Evolutionary conservation across 1,284 basidiomycete genomes (phyloP).

Genomic region (Cutaneotrichosporon sp.): DNA sequence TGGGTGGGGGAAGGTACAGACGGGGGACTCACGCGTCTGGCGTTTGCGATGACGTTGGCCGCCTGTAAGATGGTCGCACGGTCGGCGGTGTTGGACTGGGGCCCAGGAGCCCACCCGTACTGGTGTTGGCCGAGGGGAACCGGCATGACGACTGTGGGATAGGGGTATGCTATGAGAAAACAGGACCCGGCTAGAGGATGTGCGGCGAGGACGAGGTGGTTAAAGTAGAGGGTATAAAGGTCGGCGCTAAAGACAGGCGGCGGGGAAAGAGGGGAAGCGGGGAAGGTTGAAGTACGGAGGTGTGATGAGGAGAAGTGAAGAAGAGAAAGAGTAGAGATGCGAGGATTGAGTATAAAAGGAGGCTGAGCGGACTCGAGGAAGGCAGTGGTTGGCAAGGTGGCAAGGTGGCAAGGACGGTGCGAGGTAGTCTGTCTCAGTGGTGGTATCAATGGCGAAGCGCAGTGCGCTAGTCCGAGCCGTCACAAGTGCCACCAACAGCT

Average conservation of each 20-base stretch:
- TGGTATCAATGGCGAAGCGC: too few species aligned
- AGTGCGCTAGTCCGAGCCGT: too few species aligned
- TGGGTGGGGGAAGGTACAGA: not conserved
- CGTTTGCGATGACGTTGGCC: not conserved
- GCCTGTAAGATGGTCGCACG: not conserved
- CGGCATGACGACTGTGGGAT: not conserved
- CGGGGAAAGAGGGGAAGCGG: not conserved
- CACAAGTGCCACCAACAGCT: too few species aligned
- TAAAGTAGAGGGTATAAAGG: not conserved
- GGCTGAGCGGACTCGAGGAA: not conserved
- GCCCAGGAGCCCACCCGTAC: not conserved
- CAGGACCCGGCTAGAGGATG: not conserved
- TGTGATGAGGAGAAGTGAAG: constrained; percentile 2
- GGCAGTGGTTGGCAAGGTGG: too few species aligned
- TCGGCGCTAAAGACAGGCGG: not conserved
- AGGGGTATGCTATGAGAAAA: not conserved
- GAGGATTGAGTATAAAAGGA: not conserved
- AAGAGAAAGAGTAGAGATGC: not conserved
- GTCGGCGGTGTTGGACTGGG: not conserved
- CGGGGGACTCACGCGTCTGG: not conserved
- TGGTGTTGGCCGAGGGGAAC: not conserved
- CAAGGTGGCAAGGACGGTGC: too few species aligned
- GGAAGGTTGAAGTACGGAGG: not conserved
- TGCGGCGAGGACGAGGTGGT: not conserved
- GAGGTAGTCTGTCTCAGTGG: too few species aligned